phyloP scores from a whole-genome alignment of 176 grass and related monocot genomes.

The Poa pratensis region DNA sequence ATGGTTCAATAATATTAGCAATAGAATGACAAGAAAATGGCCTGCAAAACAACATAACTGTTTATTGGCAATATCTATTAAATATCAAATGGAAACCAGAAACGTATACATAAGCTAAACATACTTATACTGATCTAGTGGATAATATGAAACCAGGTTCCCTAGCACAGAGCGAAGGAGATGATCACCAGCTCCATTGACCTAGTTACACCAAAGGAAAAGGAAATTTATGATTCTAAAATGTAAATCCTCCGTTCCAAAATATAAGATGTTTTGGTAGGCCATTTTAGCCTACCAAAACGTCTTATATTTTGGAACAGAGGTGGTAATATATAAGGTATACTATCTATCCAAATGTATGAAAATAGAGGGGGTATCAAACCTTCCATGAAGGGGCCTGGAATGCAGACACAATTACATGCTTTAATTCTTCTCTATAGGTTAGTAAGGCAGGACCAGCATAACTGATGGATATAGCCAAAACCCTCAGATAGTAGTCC shows the following conservation, averaged over 20 bases:
- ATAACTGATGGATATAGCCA: conserved; percentile 89
- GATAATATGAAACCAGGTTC: conserved; percentile 81
- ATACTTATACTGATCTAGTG: conserved; percentile 88
- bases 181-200: conserved; percentile 93
- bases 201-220: conserved; percentile 54
- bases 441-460: conserved; percentile 71
- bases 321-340: neutral
- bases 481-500: conserved; percentile 91
- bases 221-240: conserved; percentile 9
- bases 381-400: conserved; percentile 98
- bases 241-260: too few species aligned
- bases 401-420: conserved; percentile 77
- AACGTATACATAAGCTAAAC: conserved; percentile 38
- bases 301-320: too few species aligned
- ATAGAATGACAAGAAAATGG: conserved; percentile 59
- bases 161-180: conserved; percentile 86
- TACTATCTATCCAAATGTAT: conserved; percentile 10
- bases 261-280: too few species aligned
- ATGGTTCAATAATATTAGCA: conserved; percentile 75
- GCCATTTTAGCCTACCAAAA: too few species aligned
- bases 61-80: conserved; percentile 13
- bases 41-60: conserved; percentile 49
- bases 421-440: conserved; percentile 73
- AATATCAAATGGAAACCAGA: conserved; percentile 36
- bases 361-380: conserved; percentile 40